Base-by-base conservation (phyloP, 2,329 filamentous ascomycete species). In the Colletotrichum shisoi region DNA sequence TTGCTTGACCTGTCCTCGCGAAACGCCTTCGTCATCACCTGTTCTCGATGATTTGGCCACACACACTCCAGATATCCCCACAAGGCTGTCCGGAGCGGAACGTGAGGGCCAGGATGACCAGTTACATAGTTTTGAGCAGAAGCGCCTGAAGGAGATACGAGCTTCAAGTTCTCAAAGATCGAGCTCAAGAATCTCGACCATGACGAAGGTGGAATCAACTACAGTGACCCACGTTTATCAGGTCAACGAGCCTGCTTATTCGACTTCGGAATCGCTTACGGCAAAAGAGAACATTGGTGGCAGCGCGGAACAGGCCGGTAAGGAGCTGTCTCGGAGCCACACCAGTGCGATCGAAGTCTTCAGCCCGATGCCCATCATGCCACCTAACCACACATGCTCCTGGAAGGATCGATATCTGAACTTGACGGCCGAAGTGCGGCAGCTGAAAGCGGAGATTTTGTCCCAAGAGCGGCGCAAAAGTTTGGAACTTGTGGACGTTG, bases 331-430 rank as follows among this genome's bases (percentile, higher is more conserved):
- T 17, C 27, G 21, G 8, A 37, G 5, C 45, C 44, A 24, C 11
- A n/a, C 24, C 17, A 17, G 17, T 8, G 42, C 40, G 7, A n/a
- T 67, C 44, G 74, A 77, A 56, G 71, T 76, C 49, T 73, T 76
- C 46, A 76, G 73, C 11, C 77, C 79, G 0, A 73, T 68, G 13
- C 77, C 79, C 24, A 72, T 79, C 27, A 73, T 77, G 53, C 74
- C 78, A 34, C 74, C 76, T 15, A 76, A 79, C 27, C 81, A 83
- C 65, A 72, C 76, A 9, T 83, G 81, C 69, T 72, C 72, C 51
- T 84, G 76, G 82, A 79, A 78, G 66, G 76, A 79, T 5, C 76
- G 75, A 7, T 83, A 82, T 67, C 70, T 79, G 63, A 74, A 76
- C 19, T 71, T 84, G 62, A 77, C 76, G 42, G 73, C 77, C 1